phyloP scores from a whole-genome alignment of 2,329 filamentous ascomycete genomes.

The Seiridium unicorne region DNA sequence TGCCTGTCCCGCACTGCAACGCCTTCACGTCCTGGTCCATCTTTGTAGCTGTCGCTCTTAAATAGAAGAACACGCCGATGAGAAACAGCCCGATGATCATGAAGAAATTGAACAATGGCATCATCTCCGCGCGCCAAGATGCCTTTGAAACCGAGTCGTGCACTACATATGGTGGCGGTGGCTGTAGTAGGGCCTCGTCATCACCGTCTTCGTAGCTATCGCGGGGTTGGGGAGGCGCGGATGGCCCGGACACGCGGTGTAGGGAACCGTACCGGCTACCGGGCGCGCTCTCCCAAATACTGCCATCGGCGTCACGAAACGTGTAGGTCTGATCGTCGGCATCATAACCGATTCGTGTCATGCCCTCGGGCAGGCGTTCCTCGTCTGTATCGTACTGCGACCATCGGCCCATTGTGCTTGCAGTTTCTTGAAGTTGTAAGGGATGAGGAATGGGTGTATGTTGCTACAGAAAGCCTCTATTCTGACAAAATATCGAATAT shows the following conservation, averaged over 20 bases:
- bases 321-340: constrained; percentile 46
- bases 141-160: constrained; percentile 16
- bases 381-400: constrained; percentile 37
- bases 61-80: constrained; percentile 48
- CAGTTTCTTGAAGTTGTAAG: not conserved
- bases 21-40: constrained; percentile 8
- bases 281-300: constrained; percentile 42
- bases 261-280: constrained; percentile 45
- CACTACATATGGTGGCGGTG: constrained; percentile 15
- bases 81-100: constrained; percentile 51
- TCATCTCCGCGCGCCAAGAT: constrained; percentile 51
- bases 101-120: constrained; percentile 58
- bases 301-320: constrained; percentile 41
- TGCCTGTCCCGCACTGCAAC: constrained; percentile 27
- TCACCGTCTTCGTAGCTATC: constrained; percentile 15
- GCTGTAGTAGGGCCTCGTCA: constrained; percentile 12
- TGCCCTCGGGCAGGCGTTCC: constrained; percentile 46
- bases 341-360: constrained; percentile 49
- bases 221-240: constrained; percentile 14
- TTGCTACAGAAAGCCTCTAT: not conserved
- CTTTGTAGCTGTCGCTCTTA: constrained; percentile 29
- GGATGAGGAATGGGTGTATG: not conserved
- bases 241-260: constrained; percentile 20
- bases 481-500: too few species aligned
- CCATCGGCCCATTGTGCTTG: constrained; percentile 28